Evolutionary conservation across 164 flowering plant genomes (phyloP).

Genomic region (Protea cynaroides): DNA sequence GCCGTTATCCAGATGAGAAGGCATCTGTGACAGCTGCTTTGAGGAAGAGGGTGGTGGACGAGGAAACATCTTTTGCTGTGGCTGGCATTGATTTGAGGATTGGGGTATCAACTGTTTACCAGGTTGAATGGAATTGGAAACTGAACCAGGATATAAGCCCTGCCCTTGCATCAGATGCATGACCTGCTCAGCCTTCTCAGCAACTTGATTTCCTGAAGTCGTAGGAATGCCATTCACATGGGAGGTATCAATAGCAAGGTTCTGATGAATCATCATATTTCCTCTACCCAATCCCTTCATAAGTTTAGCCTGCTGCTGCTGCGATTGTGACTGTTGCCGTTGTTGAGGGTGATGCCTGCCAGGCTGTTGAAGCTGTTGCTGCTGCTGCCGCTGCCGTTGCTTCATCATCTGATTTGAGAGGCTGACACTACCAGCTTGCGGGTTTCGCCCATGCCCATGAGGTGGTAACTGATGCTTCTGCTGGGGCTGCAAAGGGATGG

Average conservation of each 20-base stretch:
- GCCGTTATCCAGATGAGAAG: conserved; percentile 42
- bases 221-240: conserved; percentile 49
- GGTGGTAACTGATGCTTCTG: conserved; percentile 53
- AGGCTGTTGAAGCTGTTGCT: conserved; percentile 53
- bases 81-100: conserved; percentile 39
- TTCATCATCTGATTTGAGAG: conserved; percentile 50
- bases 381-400: conserved; percentile 62
- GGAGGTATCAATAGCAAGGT: conserved; percentile 43
- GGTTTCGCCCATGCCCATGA: conserved; percentile 43
- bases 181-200: conserved; percentile 58
- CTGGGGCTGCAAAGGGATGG: conserved; percentile 49
- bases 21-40: conserved; percentile 41
- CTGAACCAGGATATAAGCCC: conserved; percentile 44
- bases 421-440: conserved; percentile 38
- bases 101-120: conserved; percentile 40
- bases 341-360: conserved; percentile 67
- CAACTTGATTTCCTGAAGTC: conserved; percentile 40
- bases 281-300: conserved; percentile 71
- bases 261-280: conserved; percentile 49
- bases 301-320: conserved; percentile 66
- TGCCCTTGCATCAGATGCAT: conserved; percentile 50
- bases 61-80: conserved; percentile 47
- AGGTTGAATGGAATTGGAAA: conserved; percentile 34
- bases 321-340: conserved; percentile 48
- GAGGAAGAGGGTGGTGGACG: conserved; percentile 28